Base-by-base conservation (phyloP, 768 basidiomycete genomes). In the Cystobasidium ongulense region DNA sequence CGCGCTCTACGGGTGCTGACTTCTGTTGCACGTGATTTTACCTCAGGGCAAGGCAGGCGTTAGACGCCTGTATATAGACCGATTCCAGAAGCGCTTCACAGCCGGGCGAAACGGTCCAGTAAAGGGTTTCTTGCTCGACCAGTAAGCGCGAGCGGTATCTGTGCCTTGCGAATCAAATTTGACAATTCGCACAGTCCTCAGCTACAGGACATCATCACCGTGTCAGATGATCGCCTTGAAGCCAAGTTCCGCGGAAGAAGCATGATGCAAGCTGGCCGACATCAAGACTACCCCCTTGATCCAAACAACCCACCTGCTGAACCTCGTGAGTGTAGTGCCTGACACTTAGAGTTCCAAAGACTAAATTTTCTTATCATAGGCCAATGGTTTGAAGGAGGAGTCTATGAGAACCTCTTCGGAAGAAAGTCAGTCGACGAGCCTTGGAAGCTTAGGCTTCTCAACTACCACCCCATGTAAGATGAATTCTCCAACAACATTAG, bases 91-190 rank as follows among this genome's bases (percentile, higher is more conserved):
- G 57, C 50, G 38, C 36, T 72, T 72, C 46, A 59, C 62, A 15
- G 70, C 53, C 7, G 70, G 70, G 25, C 54, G 70, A 36, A 72
- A 72, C 62, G 70, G 70, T 38, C 70, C 70, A n/a, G 70, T 63
- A 25, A 43, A 54, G 27, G 70, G 70, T 38, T 72, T 65, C 25
- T 33, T 46, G 11, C 25, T 65, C 25, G 25, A 29, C 18, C 25
- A 65, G 23, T 23, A 38, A 23, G 38, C n/a, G 15, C 38, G 18
- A 10, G 18, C 21, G 15, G 38, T 50, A 46, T 53, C 25, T 29
- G 10, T 10, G 35, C 35, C 27, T 21, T 18, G 15, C 18, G n/a
- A 18, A 38, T 13, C 13, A 13, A 15, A 21, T 57, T 54, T 50
- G n/a, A 33, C 36, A 50, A 52, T 59, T 23, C 57, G 36, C 29